Base-by-base conservation (phyloP, 768 basidiomycete genomes). In the Boletus tylopilopsis region DNA sequence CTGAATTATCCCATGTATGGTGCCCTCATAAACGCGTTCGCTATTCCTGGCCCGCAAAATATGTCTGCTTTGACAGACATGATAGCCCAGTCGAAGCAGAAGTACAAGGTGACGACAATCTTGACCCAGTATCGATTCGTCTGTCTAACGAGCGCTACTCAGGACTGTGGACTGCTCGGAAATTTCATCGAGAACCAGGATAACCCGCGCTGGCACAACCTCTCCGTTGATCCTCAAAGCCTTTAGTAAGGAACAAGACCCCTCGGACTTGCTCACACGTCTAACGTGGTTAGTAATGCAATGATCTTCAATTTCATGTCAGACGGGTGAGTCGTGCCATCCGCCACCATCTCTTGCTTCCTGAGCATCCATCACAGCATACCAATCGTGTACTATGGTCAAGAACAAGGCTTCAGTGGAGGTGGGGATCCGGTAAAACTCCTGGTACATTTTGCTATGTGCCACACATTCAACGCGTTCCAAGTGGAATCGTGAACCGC, bases 131-230 rank as follows among this genome's bases (percentile, higher is more conserved):
- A 32, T 44, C 5, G 7, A 19, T 9, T 13, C 9, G 18, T 25
- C 27, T 34, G 23, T 10, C 37, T 42, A 21, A 59, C 44, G 24
- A 27, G 32, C 33, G n/a, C 21, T 23, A 40, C 30, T 13, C 39
- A 64, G 64, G 66, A 66, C 37, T 39, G 44, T 16, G 50, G 61
- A 19, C 48, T 70, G 13, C 76, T 90, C 3, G 89, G 88, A 2
- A 89, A 86, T 58, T 90, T 90, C 69, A 64, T 90, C 29, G 87
- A 88, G 68, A 89, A 90, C 63, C 86, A 89, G 54, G 87, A 90
- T 61, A 49, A 86, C 11, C 79, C 85, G 8, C 80, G 88, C 44
- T 90, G 87, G 85, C 76, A 78, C 41, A 87, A 84, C 64, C 42
- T 77, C 12, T 84, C 85, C 2, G 81, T 85, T 16, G 89, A 90